These are phyloP conservation scores for Clonostachys sp. DNA, from an alignment of 2,329 filamentous ascomycete species.

Conservation along the genomic window DNA sequence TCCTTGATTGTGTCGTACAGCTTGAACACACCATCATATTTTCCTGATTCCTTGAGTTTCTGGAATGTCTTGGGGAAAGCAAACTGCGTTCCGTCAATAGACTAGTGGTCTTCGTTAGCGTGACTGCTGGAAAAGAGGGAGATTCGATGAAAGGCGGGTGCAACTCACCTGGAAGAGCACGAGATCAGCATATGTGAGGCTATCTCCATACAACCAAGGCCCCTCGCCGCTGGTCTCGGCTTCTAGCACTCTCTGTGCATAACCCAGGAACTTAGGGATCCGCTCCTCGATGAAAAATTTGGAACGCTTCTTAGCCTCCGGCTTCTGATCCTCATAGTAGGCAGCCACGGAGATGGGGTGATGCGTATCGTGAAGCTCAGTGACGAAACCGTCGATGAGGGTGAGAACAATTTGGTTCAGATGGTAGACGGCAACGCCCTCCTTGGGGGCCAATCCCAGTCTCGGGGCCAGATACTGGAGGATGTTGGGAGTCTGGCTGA, in stretches of 20 bases:
- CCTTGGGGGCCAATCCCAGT: slow-evolving; percentile 47
- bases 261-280: slow-evolving; percentile 68
- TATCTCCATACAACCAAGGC: slow-evolving; percentile 61
- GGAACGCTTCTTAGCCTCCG: slow-evolving; percentile 54
- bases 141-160: not conserved
- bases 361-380: slow-evolving; percentile 72
- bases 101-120: slow-evolving; percentile 18
- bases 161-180: slow-evolving; percentile 63
- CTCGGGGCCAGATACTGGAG: slow-evolving; percentile 63
- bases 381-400: slow-evolving; percentile 64
- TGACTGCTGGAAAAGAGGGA: not conserved
- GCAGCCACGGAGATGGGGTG: slow-evolving; percentile 58
- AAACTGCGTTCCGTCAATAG: slow-evolving; percentile 54
- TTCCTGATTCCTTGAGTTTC: slow-evolving; percentile 45
- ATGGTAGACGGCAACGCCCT: slow-evolving; percentile 40
- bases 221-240: slow-evolving; percentile 49
- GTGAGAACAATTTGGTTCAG: slow-evolving; percentile 64
- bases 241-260: slow-evolving; percentile 63
- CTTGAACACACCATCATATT: slow-evolving; percentile 58
- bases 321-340: slow-evolving; percentile 74
- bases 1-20: slow-evolving; percentile 61
- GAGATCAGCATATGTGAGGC: slow-evolving; percentile 67
- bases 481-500: slow-evolving; percentile 71
- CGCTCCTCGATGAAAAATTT: slow-evolving; percentile 54
- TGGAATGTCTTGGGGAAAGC: slow-evolving; percentile 67